These are phyloP conservation scores for Endoconidiophora polonica DNA, from an alignment of 2,329 filamentous ascomycete species.

Conservation along the genomic window DNA sequence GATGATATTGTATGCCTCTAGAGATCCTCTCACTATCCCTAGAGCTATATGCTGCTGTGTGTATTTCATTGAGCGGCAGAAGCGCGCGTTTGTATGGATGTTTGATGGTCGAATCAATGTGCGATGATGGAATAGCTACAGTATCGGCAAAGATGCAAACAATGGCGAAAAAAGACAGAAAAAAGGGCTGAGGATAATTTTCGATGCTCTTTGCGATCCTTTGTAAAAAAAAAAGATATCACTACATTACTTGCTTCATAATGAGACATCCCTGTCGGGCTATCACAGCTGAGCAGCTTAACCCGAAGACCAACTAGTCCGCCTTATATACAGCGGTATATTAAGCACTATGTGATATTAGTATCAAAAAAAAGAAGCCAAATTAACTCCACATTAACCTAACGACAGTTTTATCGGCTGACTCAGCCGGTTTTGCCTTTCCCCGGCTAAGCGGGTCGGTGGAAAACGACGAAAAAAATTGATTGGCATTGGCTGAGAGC, in stretches of 20 bases:
- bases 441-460: too few species aligned
- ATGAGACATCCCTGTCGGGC: background rate
- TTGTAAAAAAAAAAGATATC: background rate
- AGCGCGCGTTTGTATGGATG: background rate
- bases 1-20: constrained; percentile 41
- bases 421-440: too few species aligned
- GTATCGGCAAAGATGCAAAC: too few species aligned
- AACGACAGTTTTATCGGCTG: too few species aligned
- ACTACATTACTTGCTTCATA: too few species aligned
- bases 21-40: constrained; percentile 65
- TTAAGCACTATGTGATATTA: too few species aligned
- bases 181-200: constrained; percentile 4
- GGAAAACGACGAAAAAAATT: constrained; percentile 6
- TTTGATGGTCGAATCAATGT: background rate
- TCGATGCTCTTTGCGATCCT: constrained; percentile 5
- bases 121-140: too few species aligned
- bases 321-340: background rate
- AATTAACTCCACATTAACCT: too few species aligned
- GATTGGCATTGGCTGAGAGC: constrained; percentile 13
- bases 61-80: constrained; percentile 34
- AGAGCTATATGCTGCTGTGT: constrained; percentile 58
- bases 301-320: background rate
- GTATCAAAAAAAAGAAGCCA: too few species aligned
- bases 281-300: background rate
- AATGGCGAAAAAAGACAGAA: background rate